Conservation (phyloP, 2,329 filamentous ascomycete genomes). For the Dactylellina cionopaga region DNA sequence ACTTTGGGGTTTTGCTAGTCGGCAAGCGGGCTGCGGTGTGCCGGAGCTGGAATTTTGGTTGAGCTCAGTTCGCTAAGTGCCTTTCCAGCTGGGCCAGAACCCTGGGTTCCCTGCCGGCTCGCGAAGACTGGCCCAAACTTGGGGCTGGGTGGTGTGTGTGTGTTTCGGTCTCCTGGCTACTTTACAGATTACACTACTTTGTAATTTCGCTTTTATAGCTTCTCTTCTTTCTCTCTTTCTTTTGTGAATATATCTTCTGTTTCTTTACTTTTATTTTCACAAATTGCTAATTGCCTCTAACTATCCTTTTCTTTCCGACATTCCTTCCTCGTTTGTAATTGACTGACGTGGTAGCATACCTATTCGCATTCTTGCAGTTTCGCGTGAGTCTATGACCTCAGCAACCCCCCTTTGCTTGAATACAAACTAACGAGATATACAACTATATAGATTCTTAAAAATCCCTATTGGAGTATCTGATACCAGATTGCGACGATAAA, state of each 20-base stretch:
- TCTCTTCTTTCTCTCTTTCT: background rate
- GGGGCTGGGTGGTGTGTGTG: background rate
- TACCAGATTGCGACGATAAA: too few species aligned
- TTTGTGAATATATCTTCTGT: slow-evolving; percentile 9
- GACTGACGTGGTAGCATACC: background rate
- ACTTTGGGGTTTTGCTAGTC: background rate
- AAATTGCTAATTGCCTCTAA: too few species aligned
- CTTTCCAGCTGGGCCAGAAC: background rate
- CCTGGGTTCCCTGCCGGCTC: background rate
- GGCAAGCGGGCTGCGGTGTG: slow-evolving; percentile 47
- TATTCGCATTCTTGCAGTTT: background rate
- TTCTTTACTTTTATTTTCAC: background rate
- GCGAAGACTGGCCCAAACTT: slow-evolving; percentile 15
- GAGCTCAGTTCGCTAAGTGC: slow-evolving; percentile 10
- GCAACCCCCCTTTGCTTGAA: too few species aligned
- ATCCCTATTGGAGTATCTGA: too few species aligned
- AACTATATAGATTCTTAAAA: too few species aligned
- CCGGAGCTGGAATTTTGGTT: slow-evolving; percentile 36
- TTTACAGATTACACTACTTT: too few species aligned
- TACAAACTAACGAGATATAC: too few species aligned
- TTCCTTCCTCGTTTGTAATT: background rate
- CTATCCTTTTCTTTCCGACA: background rate
- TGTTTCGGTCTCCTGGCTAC: slow-evolving; percentile 19
- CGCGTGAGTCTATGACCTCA: background rate
- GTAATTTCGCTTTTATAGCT: too few species aligned